Percentiles rank a stretch among this genome's conserved stretches.
Evolutionary conservation across 495 filamentous ascomycete genomes (phyloP).

Genomic region (Massariosphaeria phaeospora): DNA sequence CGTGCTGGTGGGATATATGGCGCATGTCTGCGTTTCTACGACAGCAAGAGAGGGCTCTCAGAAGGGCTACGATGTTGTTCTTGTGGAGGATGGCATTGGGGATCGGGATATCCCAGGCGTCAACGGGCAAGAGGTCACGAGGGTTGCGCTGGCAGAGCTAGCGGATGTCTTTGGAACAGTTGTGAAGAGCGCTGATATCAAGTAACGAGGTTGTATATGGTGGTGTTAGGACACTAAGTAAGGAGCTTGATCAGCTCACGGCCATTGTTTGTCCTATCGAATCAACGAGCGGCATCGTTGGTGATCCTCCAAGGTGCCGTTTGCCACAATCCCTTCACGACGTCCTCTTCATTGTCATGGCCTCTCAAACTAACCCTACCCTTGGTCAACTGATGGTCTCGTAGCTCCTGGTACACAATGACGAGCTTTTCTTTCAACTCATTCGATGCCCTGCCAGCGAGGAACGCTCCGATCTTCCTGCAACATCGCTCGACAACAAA

Average conservation of each 20-base stretch:
- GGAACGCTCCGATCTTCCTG: not conserved
- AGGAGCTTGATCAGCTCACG: not conserved
- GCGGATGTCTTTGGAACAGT: conserved; percentile 41
- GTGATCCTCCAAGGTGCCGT: too few species aligned
- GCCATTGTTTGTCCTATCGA: too few species aligned
- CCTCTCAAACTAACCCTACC: conserved; percentile 12
- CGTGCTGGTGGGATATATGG: conserved; percentile 53
- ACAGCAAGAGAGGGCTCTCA: conserved; percentile 53
- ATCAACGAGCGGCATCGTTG: too few species aligned
- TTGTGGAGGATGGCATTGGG: conserved; percentile 54
- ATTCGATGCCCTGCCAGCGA: not conserved
- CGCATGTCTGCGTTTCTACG: conserved; percentile 59
- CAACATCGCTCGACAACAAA: conserved; percentile 13
- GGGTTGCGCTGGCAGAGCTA: conserved; percentile 37
- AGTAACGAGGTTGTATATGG: conserved; percentile 8
- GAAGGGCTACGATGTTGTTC: conserved; percentile 54
- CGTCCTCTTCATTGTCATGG: conserved; percentile 14
- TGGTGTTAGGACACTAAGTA: not conserved
- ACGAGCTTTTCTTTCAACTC: conserved; percentile 6
- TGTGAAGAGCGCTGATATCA: conserved; percentile 37
- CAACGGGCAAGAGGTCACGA: conserved; percentile 36
- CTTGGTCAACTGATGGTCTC: conserved; percentile 1
- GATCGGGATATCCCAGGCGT: conserved; percentile 55
- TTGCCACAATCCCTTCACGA: conserved; percentile 13
- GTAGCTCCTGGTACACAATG: conserved; percentile 13